Conservation (phyloP, 192 early-diverging fungal species). For the Chytriomyces hyalinus region DNA sequence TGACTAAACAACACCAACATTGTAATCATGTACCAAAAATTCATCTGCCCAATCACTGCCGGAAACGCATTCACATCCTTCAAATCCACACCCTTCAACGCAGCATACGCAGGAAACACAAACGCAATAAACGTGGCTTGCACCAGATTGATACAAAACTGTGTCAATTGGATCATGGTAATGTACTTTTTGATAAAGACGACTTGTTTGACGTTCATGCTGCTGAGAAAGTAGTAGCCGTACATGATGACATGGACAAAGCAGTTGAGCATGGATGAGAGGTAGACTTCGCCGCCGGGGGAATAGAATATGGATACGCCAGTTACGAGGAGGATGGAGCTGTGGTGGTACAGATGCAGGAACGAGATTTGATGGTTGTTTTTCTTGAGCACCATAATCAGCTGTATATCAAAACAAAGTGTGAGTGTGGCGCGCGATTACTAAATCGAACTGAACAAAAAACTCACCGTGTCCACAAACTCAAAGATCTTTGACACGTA, state of each 20-base stretch:
- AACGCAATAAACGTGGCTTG: slow-evolving; percentile 49
- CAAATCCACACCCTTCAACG: slow-evolving; percentile 51
- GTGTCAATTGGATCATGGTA: slow-evolving; percentile 69
- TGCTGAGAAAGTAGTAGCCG: slow-evolving; percentile 65
- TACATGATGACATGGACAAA: slow-evolving; percentile 76
- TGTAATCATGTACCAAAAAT: slow-evolving; percentile 70
- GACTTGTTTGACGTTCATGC: slow-evolving; percentile 58
- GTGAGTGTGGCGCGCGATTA: background rate
- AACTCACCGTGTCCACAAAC: slow-evolving; percentile 62
- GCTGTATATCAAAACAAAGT: background rate
- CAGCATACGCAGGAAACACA: slow-evolving; percentile 36
- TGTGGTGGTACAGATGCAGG: slow-evolving; percentile 71
- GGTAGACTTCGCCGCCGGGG: slow-evolving; percentile 66
- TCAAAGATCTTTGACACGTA: slow-evolving; percentile 69
- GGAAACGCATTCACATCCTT: background rate
- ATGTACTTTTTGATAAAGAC: slow-evolving; percentile 68
- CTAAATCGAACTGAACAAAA: background rate
- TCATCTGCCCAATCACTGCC: slow-evolving; percentile 35
- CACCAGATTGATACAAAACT: slow-evolving; percentile 64
- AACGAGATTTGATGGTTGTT: slow-evolving; percentile 72
- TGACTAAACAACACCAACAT: slow-evolving; percentile 70
- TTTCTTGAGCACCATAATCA: slow-evolving; percentile 73
- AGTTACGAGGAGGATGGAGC: slow-evolving; percentile 49
- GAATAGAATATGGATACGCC: slow-evolving; percentile 60
- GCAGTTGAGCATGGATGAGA: slow-evolving; percentile 59